Evolutionary conservation across 257 asterid genomes (phyloP), one percentile per base, ranked within the genome.

Genomic region (Euphrasia confusa): DNA sequence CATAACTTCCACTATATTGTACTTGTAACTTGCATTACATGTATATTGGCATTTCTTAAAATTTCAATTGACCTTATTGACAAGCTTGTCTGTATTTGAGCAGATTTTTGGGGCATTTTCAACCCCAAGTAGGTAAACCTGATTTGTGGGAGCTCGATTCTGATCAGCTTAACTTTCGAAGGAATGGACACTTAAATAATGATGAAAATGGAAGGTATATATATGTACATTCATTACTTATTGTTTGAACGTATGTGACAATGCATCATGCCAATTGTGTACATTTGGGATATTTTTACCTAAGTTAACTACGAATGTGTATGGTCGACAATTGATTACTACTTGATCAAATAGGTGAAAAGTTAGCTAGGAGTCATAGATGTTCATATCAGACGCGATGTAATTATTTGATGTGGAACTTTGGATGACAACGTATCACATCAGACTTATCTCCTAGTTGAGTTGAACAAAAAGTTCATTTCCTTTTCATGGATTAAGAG

Each of bases 81-180:
- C 33, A 32, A 56, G 35, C 67, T 80, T 7, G 11, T 40, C 32
- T 45, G 42, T 53, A 66, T 72, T 54, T 69, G 75, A 68, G 79
- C 83, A 87, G 96, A 77, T 87, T 87, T 75, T 77, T 87, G 80
- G 96, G 96, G 18, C 61, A 84, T 76, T 84, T 84, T 70, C 89
- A 83, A 70, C 94, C 94, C 58, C 80, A 76, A 71, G 72, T 75
- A 18, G 85, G 86, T 57, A 79, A 85, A 76, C 82, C 88, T 65
- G 87, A 80, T 68, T 71, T 80, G 48, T 83, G 89, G 94, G 93
- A 79, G 77, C 79, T 87, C 66, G 76, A 79, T 71, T 30, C 78
- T 26, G 80, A 77, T 55, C 85, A 82, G 79, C 72, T 57, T 72
- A 73, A 67, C 56, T 54, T 68, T 12, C 78, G 78, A 58, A 69